A percentile compares a stretch with the other conserved stretches of the same genome.
These are phyloP conservation scores for Myxozyma geophila DNA, from an alignment of 805 yeast species.

Conservation along the genomic window DNA sequence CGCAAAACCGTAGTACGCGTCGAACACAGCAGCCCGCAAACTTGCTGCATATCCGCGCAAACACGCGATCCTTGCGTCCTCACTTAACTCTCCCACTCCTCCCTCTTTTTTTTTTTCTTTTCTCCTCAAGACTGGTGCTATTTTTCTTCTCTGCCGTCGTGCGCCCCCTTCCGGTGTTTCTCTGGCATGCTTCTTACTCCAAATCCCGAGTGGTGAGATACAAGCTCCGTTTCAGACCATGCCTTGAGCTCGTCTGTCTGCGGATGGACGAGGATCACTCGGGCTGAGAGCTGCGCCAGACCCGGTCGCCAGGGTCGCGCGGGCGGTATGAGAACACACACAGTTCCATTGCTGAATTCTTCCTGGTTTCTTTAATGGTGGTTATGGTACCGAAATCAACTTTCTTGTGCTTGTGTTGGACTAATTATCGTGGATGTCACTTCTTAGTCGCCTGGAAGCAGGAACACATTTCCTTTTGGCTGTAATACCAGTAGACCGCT, in stretches of 20 bases:
- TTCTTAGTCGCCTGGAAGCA: conserved; percentile 33
- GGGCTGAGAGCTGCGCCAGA: conserved; percentile 1
- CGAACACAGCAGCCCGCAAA: neutral
- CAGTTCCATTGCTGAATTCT: conserved; percentile 34
- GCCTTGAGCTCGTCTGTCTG: conserved; percentile 11
- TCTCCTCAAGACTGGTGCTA: conserved; percentile 24
- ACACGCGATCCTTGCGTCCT: neutral
- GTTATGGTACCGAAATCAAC: conserved; percentile 33
- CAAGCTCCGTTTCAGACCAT: conserved; percentile 15
- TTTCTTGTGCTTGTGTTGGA: conserved; percentile 36
- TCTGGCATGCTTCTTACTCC: conserved; percentile 10
- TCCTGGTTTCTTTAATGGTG: conserved; percentile 28
- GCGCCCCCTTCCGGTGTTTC: conserved; percentile 6
- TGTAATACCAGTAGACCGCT: neutral
- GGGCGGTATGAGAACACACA: conserved; percentile 20
- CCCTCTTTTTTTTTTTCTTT: conserved; percentile 13
- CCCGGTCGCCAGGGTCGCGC: conserved; percentile 10
- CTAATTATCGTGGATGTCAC: conserved; percentile 9
- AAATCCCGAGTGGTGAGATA: conserved; percentile 23
- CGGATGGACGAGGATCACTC: conserved; percentile 7
- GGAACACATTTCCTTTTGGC: conserved; percentile 18
- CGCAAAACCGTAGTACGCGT: neutral
- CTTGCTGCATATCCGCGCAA: conserved; percentile 6
- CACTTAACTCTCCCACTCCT: neutral
- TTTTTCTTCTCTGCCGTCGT: conserved; percentile 18